Conservation (phyloP, 176 grass and related monocot species). For the Musa troglodytarum region DNA sequence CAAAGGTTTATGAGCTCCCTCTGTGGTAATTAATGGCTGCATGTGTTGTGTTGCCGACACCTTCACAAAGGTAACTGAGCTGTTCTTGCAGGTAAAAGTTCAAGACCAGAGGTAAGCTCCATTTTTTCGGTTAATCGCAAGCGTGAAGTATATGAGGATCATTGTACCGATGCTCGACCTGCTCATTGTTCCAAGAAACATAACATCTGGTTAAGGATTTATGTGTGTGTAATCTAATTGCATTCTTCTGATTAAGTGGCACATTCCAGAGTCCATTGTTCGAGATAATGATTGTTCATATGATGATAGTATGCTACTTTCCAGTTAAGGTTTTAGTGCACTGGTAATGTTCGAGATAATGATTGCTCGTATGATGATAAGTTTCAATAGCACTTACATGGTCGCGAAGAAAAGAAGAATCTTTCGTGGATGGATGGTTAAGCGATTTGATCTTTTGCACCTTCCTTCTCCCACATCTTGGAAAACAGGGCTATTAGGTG, state of each 20-base stretch:
- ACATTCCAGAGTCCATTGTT: not conserved
- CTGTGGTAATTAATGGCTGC: not conserved
- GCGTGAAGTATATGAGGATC: conserved; percentile 93
- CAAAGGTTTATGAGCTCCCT: not conserved
- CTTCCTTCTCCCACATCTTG: conserved; percentile 54
- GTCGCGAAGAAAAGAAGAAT: conserved; percentile 87
- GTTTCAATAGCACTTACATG: conserved; percentile 41
- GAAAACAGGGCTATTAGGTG: conserved; percentile 34
- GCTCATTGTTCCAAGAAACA: conserved; percentile 2
- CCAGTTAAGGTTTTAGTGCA: not conserved
- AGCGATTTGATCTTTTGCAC: conserved; percentile 49
- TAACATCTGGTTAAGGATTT: not conserved
- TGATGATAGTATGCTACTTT: not conserved
- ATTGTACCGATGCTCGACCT: conserved; percentile 90
- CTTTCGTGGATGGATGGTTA: conserved; percentile 56
- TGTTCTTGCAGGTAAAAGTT: too few species aligned
- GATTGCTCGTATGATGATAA: not conserved
- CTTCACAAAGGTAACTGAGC: not conserved
- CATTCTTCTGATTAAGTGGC: not conserved
- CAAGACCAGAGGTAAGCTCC: not conserved
- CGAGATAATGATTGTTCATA: not conserved
- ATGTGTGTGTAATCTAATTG: not conserved
- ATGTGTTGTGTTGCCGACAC: not conserved
- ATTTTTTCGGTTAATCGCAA: conserved; percentile 60
- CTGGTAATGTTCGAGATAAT: not conserved